Base-by-base conservation (phyloP, 2,329 filamentous ascomycete species). In the Fusarium dlaminii region DNA sequence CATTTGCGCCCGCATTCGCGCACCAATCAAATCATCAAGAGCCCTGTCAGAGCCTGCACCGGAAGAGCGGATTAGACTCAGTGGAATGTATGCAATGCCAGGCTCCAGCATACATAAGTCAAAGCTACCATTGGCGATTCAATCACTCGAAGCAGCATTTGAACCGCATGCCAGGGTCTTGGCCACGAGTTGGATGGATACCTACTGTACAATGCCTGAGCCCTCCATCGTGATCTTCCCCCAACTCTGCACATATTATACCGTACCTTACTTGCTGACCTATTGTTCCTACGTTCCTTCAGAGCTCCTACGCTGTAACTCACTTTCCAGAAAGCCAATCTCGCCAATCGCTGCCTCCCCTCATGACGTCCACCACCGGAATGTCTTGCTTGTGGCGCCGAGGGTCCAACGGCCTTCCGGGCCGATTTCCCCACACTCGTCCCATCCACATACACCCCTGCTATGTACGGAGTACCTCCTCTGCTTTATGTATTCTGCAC, bases 361-460 rank as follows among this genome's bases (percentile, higher is more conserved):
- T 66, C 54, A 75, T 75, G 45, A 60, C 62, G 69, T 74, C 68
- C 71, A 68, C 70, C 66, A 54, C 72, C 76, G 76, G 76, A 76
- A 75, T 67, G 55, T 60, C 45, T 52, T 66, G 56, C 42, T 67
- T 71, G 76, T 78, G 75, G 76, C 73, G 75, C 76, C 76, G 76
- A 71, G 49, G 68, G 49, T 46, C 36, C 54, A 62, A 68, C 76
- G 76, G 76, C 57, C 54, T 62, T 39, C 65, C 76, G 76, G 76
- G 48, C 76, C 76, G 76, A 78, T 75, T 78, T 75, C 75, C 76
- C 73, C 73, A 75, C 76, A 78, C 72, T 76, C 73, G 40, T 61
- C 66, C 62, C 69, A 70, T 61, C 63, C 46, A 43, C 34, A 49
- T 63, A 45, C 68, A 72, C 56, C 68, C 68, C 52, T 48, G 34